Percentiles rank a stretch among this genome's conserved stretches.
phyloP scores from a whole-genome alignment of 129 eudicot genomes.

The Centrapalus pauciflorus region DNA sequence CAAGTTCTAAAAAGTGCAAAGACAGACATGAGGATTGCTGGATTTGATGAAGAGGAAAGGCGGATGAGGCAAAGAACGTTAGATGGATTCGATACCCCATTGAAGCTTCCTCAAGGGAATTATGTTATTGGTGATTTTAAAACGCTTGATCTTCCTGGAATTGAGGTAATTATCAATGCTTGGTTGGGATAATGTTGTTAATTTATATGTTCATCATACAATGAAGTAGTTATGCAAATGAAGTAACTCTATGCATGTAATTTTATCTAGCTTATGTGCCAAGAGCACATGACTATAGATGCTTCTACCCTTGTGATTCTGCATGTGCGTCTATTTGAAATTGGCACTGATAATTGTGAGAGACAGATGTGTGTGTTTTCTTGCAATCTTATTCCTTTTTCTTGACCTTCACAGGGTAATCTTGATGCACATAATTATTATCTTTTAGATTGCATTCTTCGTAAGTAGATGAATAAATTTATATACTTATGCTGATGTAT shows the following conservation, averaged over 20 bases:
- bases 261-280: not conserved
- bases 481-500: not conserved
- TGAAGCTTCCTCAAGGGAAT: constrained; percentile 72
- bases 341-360: not conserved
- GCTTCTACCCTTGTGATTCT: not conserved
- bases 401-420: not conserved
- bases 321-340: not conserved
- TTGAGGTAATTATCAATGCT: constrained; percentile 41
- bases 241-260: not conserved
- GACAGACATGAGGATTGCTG: constrained; percentile 70
- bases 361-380: too few relatives aligned
- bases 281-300: not conserved
- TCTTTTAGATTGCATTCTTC: not conserved
- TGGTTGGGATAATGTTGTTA: not conserved
- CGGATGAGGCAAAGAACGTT: constrained; percentile 55
- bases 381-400: too few relatives aligned
- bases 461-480: not conserved
- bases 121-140: constrained; percentile 76
- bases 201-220: not conserved
- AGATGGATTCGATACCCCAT: constrained; percentile 29
- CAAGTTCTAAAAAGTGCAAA: constrained; percentile 53
- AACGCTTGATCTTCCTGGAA: constrained; percentile 79
- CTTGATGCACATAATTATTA: not conserved
- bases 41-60: constrained; percentile 93
- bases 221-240: not conserved